phyloP scores from a whole-genome alignment of 2,329 filamentous ascomycete genomes.

The Corniculantispora saksenae region DNA sequence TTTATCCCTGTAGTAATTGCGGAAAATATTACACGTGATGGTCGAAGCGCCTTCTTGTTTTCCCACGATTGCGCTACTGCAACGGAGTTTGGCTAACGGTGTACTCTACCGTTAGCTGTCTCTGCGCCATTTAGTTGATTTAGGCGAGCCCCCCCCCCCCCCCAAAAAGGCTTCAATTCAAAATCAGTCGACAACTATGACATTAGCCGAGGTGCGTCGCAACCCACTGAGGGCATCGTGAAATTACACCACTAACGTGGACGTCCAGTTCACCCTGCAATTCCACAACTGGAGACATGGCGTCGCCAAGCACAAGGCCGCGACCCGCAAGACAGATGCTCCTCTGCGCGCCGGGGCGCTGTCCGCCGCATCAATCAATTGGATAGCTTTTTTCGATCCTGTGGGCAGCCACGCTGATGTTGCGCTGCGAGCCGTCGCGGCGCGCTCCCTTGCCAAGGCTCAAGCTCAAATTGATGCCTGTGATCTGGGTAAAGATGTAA shows the following conservation, averaged over 20 bases:
- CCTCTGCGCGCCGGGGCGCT: constrained; percentile 15
- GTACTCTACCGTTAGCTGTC: too few relatives aligned
- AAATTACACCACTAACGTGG: neutral
- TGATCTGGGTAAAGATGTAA: neutral
- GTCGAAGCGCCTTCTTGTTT: neutral
- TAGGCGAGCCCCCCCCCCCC: too few relatives aligned
- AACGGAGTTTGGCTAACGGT: too few relatives aligned
- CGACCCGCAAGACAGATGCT: constrained; percentile 3
- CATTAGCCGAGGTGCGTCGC: neutral
- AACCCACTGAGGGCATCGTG: too few relatives aligned
- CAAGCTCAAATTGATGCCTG: constrained; percentile 10
- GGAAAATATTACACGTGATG: neutral
- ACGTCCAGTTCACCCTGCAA: neutral
- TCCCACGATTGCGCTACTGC: neutral
- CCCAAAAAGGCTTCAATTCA: too few relatives aligned
- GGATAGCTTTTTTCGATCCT: constrained; percentile 16
- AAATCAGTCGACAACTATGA: neutral
- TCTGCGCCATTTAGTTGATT: too few relatives aligned
- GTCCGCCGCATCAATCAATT: constrained; percentile 16
- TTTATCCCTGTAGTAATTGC: too few relatives aligned
- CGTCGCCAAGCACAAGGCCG: constrained; percentile 17
- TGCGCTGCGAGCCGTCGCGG: constrained; percentile 9
- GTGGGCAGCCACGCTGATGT: constrained; percentile 17
- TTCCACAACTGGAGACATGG: constrained; percentile 6
- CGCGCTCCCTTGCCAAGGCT: constrained; percentile 11